These are phyloP conservation scores for Beta vulgaris DNA, from an alignment of 148 eudicot species.

Conservation along the genomic window DNA sequence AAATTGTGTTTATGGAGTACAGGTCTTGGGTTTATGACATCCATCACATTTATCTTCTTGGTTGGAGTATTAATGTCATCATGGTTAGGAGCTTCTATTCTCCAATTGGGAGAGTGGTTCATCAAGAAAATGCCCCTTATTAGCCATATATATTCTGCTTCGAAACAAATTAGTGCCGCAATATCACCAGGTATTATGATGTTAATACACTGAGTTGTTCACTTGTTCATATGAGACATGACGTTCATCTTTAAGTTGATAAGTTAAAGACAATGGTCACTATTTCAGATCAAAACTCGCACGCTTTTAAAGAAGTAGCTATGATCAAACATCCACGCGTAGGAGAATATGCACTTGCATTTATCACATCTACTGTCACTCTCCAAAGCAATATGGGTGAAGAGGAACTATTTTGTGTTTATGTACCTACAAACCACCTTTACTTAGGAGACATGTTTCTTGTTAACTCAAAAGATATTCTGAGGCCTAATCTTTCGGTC, in stretches of 20 bases:
- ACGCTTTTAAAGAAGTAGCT: conserved; percentile 85
- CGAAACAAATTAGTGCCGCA: conserved; percentile 89
- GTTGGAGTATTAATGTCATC: conserved; percentile 87
- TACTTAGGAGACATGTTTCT: conserved; percentile 78
- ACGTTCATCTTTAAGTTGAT: neutral
- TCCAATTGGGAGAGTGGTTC: conserved; percentile 70
- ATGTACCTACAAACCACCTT: conserved; percentile 79
- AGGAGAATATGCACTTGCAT: conserved; percentile 82
- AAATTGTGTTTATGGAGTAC: neutral
- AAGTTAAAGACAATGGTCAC: conserved; percentile 5
- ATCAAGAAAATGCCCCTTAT: conserved; percentile 78
- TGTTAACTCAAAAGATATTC: conserved; percentile 62
- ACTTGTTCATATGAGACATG: neutral
- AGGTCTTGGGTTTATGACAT: conserved; percentile 76
- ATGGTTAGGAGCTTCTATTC: conserved; percentile 76
- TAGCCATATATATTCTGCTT: conserved; percentile 73
- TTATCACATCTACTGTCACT: conserved; percentile 71
- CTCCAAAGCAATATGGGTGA: conserved; percentile 54
- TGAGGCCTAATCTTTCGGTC: conserved; percentile 81
- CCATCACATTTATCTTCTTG: conserved; percentile 67
- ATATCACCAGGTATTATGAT: conserved; percentile 79
- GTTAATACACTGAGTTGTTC: too few species aligned
- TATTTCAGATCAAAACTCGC: conserved; percentile 59
- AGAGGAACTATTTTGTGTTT: conserved; percentile 77
- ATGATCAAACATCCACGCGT: conserved; percentile 78